Percentiles rank a stretch among this genome's conserved stretches.
These are phyloP conservation scores for Kodamaea ohmeri DNA, from an alignment of 1,139 yeast species.

Conservation along the genomic window DNA sequence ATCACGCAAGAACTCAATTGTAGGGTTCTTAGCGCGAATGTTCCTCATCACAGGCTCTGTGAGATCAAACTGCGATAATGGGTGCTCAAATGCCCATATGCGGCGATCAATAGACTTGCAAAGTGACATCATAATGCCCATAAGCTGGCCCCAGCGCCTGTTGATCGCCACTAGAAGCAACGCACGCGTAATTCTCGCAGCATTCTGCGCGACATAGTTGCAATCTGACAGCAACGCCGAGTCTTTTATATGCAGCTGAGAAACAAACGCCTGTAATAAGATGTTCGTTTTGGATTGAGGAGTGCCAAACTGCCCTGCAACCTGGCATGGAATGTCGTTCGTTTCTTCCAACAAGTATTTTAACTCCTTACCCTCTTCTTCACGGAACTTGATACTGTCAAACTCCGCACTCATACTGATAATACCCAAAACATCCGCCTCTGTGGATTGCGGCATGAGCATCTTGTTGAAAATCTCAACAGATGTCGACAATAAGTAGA, in stretches of 20 bases:
- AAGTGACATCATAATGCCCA: slow-evolving; percentile 68
- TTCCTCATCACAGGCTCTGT: slow-evolving; percentile 64
- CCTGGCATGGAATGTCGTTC: slow-evolving; percentile 69
- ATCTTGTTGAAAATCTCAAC: slow-evolving; percentile 86
- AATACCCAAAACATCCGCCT: slow-evolving; percentile 87
- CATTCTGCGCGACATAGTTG: slow-evolving; percentile 91
- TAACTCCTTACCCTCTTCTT: slow-evolving; percentile 80
- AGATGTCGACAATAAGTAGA: slow-evolving; percentile 78
- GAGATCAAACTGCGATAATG: slow-evolving; percentile 80
- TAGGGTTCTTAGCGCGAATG: slow-evolving; percentile 61
- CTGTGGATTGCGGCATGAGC: slow-evolving; percentile 82
- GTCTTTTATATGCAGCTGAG: slow-evolving; percentile 68
- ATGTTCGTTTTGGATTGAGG: slow-evolving; percentile 87
- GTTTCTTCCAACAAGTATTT: slow-evolving; percentile 50
- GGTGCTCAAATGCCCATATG: slow-evolving; percentile 90
- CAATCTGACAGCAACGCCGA: slow-evolving; percentile 84
- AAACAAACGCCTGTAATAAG: slow-evolving; percentile 81
- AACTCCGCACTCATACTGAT: slow-evolving; percentile 93
- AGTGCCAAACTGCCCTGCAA: slow-evolving; percentile 74
- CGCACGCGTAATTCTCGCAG: slow-evolving; percentile 91
- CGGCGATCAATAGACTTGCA: slow-evolving; percentile 86
- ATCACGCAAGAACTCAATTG: slow-evolving; percentile 70
- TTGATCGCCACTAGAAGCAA: slow-evolving; percentile 81
- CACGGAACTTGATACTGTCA: slow-evolving; percentile 83
- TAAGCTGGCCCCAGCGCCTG: slow-evolving; percentile 84